A percentile compares a stretch with the other conserved stretches of the same genome.
phyloP scores from a whole-genome alignment of 345 rosid species.

The Aegle marmelos region DNA sequence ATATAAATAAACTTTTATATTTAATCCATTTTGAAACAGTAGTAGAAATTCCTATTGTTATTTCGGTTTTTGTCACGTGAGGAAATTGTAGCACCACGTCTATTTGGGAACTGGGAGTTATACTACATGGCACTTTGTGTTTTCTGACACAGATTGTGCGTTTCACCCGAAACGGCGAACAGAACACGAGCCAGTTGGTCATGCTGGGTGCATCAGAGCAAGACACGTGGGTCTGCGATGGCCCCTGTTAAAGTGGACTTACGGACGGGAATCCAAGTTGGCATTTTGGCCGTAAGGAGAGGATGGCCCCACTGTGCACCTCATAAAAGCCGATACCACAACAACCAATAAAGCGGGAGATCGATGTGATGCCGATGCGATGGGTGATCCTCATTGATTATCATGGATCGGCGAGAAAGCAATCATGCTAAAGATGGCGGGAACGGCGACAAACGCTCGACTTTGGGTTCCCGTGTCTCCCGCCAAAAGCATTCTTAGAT shows the following conservation, averaged over 20 bases:
- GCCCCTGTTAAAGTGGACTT: too few species aligned
- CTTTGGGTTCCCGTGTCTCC: constrained; percentile 11
- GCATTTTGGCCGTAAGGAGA: background rate
- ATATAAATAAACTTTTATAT: too few species aligned
- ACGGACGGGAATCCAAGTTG: background rate
- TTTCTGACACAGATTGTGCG: too few species aligned
- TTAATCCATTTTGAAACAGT: too few species aligned
- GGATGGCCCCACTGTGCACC: background rate
- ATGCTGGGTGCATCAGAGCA: background rate
- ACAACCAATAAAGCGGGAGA: background rate
- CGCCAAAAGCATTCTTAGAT: constrained; percentile 10
- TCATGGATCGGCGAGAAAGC: constrained; percentile 2
- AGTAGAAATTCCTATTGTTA: too few species aligned
- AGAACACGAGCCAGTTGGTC: background rate
- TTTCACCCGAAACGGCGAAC: background rate
- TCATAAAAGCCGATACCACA: background rate
- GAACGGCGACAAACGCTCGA: constrained; percentile 6
- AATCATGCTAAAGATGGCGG: background rate
- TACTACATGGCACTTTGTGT: too few species aligned
- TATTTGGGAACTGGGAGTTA: too few species aligned
- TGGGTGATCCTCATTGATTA: background rate
- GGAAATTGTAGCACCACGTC: too few species aligned
- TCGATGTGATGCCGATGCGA: background rate
- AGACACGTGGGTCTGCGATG: background rate
- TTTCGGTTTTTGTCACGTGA: too few species aligned